Percentiles rank a stretch among this genome's conserved stretches.
Evolutionary conservation across 1,139 yeast genomes (phyloP).

Genomic region (Zhuliangozyma parablackwelliae): DNA sequence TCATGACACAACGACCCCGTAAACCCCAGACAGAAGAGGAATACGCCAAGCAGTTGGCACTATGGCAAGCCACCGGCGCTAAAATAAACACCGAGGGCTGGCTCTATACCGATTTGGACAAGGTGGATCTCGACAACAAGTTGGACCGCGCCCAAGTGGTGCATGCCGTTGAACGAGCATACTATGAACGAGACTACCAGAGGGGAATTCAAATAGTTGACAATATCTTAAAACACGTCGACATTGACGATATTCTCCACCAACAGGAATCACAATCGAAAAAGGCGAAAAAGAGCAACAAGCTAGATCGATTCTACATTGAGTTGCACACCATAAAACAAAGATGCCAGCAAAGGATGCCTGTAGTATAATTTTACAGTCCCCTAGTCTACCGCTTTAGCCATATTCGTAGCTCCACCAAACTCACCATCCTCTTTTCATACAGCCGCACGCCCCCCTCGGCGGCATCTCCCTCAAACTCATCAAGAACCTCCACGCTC

Average conservation of each 20-base stretch:
- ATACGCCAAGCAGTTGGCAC: slow-evolving; percentile 38
- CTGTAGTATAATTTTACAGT: too few species aligned
- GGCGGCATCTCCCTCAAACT: slow-evolving; percentile 42
- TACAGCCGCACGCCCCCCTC: too few species aligned
- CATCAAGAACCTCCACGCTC: slow-evolving; percentile 61
- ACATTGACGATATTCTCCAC: too few species aligned
- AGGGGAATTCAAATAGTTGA: slow-evolving; percentile 23
- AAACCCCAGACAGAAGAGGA: slow-evolving; percentile 60
- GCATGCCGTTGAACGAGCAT: slow-evolving; percentile 48
- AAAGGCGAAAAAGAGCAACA: too few species aligned
- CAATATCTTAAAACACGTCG: too few species aligned
- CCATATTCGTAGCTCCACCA: slow-evolving; percentile 52
- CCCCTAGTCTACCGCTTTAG: slow-evolving; percentile 18
- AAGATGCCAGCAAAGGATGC: too few species aligned
- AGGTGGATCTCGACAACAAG: slow-evolving; percentile 24
- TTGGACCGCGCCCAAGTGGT: slow-evolving; percentile 31
- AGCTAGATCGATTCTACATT: too few species aligned
- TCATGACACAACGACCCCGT: slow-evolving; percentile 15
- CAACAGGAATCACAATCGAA: too few species aligned
- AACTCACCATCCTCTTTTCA: slow-evolving; percentile 53
- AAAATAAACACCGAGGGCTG: slow-evolving; percentile 43
- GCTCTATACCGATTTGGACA: slow-evolving; percentile 28
- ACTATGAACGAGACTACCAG: slow-evolving; percentile 41
- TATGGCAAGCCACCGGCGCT: slow-evolving; percentile 50
- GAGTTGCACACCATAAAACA: too few species aligned